Conservation (phyloP, 169 alveolate species). For the Babesia gibsoni region DNA sequence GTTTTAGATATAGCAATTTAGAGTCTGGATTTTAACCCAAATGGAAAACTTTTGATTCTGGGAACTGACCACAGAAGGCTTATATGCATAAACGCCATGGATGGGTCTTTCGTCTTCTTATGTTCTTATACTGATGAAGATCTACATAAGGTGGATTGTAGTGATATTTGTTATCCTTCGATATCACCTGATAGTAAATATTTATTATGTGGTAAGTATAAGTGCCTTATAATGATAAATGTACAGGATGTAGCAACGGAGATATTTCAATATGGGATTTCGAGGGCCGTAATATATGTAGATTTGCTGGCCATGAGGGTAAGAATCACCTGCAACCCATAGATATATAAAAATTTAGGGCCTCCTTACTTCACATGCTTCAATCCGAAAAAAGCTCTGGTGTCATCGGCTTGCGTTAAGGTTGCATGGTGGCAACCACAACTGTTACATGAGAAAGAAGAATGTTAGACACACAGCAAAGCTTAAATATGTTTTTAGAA, state of each 20-base stretch:
- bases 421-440: slow-evolving; percentile 67
- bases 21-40: slow-evolving; percentile 59
- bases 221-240: background rate
- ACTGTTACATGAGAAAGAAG: background rate
- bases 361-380: slow-evolving; percentile 56
- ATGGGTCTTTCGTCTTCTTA: slow-evolving; percentile 46
- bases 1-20: background rate
- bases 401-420: slow-evolving; percentile 66
- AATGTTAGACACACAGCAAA: too few relatives aligned
- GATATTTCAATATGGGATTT: slow-evolving; percentile 46
- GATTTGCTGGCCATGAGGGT: slow-evolving; percentile 59
- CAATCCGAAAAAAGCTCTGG: slow-evolving; percentile 57
- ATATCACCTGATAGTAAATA: slow-evolving; percentile 64
- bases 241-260: slow-evolving; percentile 42
- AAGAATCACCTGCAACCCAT: background rate
- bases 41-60: slow-evolving; percentile 31
- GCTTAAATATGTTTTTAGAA: too few relatives aligned
- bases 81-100: slow-evolving; percentile 30
- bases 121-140: slow-evolving; percentile 51
- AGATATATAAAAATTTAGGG: background rate
- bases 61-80: slow-evolving; percentile 51
- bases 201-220: slow-evolving; percentile 42
- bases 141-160: background rate
- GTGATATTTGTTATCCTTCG: slow-evolving; percentile 35
- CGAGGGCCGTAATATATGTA: slow-evolving; percentile 44